A percentile compares a stretch with the other conserved stretches of the same genome.
These are phyloP conservation scores for Ceratocystis diversiconidia DNA, from an alignment of 2,329 filamentous ascomycete species.

Conservation along the genomic window DNA sequence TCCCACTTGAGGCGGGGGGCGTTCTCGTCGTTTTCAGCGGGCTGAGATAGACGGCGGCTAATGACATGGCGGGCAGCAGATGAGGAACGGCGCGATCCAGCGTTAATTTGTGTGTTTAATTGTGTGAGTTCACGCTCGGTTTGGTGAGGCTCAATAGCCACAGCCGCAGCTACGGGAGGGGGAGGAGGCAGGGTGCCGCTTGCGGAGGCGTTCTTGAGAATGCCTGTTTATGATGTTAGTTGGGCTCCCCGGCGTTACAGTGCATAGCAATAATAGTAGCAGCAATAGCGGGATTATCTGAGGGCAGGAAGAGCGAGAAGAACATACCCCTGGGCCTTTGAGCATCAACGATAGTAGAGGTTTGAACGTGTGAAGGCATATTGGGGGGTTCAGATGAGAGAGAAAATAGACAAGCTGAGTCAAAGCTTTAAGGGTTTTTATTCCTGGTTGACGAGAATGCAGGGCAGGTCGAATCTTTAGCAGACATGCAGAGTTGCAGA, in stretches of 20 bases:
- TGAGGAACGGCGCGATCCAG: constrained; percentile 69
- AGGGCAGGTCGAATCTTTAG: background rate
- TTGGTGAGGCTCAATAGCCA: constrained; percentile 31
- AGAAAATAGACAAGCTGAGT: background rate
- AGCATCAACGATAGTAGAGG: constrained; percentile 22
- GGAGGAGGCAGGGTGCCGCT: constrained; percentile 32
- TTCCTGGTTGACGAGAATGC: background rate
- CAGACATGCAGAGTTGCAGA: background rate
- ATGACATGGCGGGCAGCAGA: constrained; percentile 35
- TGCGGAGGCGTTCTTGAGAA: constrained; percentile 79
- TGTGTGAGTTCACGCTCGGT: constrained; percentile 80
- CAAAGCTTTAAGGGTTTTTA: background rate
- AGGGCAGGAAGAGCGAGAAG: background rate
- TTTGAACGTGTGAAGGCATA: constrained; percentile 15
- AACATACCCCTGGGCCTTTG: constrained; percentile 35
- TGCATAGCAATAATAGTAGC: too few relatives aligned
- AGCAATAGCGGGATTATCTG: background rate
- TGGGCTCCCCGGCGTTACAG: background rate
- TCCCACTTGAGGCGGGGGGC: constrained; percentile 89
- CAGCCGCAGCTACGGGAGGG: constrained; percentile 29
- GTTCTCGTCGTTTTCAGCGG: constrained; percentile 11
- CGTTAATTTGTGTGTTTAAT: constrained; percentile 88
- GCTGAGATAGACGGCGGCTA: constrained; percentile 42
- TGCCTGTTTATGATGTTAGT: constrained; percentile 42
- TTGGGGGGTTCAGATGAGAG: background rate